Base-by-base conservation (phyloP, 2,329 filamentous ascomycete genomes). In the Sarocladiaceae sp. region DNA sequence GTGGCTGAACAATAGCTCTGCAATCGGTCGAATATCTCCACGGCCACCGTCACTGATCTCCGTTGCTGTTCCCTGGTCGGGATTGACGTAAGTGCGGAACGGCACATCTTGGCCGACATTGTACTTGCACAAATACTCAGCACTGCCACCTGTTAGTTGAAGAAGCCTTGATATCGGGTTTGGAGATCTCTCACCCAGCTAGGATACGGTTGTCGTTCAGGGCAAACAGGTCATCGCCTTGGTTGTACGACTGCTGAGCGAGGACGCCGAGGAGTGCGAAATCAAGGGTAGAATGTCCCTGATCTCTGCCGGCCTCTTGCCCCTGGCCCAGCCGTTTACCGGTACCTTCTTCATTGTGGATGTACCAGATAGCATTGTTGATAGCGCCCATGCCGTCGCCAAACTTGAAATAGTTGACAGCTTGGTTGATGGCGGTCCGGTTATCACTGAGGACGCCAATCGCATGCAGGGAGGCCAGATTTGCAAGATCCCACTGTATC, bases 401-500 rank as follows among this genome's bases (percentile, higher is more conserved):
- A 9, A 51, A 54, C 48, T 65, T 61, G 51, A 69, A 66, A 44
- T 70, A 71, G 19, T 59, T 45, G 7, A 69, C 48, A 0, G 58
- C 67, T 27, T 65, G 54, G 11, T 68, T 47, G 43, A 58, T 65
- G 47, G 65, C 65, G 2, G 66, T 68, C 21, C 47, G 33, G 43
- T 72, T 69, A 27, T 72, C 67, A 2, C 59, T 58, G 6, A 68
- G 56, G 1, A 72, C 59, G 0, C 67, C 68, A 46, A 70, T 68
- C 1, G 68, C 60, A 15, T 65, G 52, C 21, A 66, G 54, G 1
- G 62, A 60, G 3, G 64, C 63, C 21, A 72, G 56, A 31, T 70
- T 70, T 51, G 61, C 65, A 4, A 69, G 51, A 45, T 72, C 69
- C 68, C 69, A 72, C 26, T 29, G n/a, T n/a, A n/a, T n/a, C n/a